Evolutionary conservation across 1,139 yeast genomes (phyloP), one percentile per base, ranked within the genome.

Genomic region (Scheffersomyces cryptocercus): DNA sequence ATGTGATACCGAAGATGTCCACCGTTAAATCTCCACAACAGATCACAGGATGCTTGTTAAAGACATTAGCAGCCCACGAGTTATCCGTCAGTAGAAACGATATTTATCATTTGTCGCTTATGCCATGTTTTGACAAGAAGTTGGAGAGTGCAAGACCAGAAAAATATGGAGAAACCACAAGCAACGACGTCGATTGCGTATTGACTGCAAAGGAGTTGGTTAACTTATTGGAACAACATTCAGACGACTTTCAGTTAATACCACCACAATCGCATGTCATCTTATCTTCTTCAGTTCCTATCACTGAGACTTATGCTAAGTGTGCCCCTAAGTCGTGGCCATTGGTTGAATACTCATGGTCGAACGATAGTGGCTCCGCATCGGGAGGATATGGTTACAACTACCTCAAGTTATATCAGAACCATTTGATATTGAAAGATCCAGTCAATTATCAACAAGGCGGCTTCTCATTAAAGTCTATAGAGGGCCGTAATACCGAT

Each of bases 111-210:
- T 67, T 93, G 47, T 79, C 95, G 11, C 73, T 93, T 28, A 91
- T 93, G 98, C 98, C 99, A 1, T 93, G 98, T 56, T 93, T 93
- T 61, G 99, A 93, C 64, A 93, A 93, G 67, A 93, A 93, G 64
- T 74, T 93, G 34, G 99, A 93, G 66, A 95, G 97, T 32, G 91
- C 97, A 2, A 73, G 98, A 47, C 85, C 88, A 0, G 97, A 89
- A 52, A 64, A 70, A 46, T 65, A 62, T 15, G 61, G 58, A 5
- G 58, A 48, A 4, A 52, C 49, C 3, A 40, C 46, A 7, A 59
- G 56, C 1, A 67, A 71, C 8, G 97, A 89, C 55, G 98, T 93
- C 7, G 97, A 93, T 62, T 88, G 97, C 67, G 99, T 93, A 2
- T 77, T 93, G 33, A 93, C 99, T 0, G 91, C 98, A 10, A 84